These are phyloP conservation scores for Sporobolomyces roseus DNA, from an alignment of 768 basidiomycete species.

Conservation along the genomic window DNA sequence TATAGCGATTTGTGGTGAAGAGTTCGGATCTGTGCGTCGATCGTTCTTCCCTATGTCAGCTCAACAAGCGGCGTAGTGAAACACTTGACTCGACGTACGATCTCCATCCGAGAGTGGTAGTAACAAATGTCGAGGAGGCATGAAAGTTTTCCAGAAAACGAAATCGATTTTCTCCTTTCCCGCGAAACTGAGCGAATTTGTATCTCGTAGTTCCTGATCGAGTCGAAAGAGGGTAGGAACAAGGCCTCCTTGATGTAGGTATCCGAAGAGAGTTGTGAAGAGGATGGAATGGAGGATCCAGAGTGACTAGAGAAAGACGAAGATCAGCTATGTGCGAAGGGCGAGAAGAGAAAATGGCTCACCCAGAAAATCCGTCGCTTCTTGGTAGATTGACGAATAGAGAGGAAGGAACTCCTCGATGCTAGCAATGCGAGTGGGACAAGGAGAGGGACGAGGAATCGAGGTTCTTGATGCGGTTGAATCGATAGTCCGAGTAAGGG, in stretches of 20 bases:
- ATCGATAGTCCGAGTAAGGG: slow-evolving; percentile 30
- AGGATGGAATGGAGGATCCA: slow-evolving; percentile 28
- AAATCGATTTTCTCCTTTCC: neutral
- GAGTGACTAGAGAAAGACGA: neutral
- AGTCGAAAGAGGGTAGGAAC: slow-evolving; percentile 25
- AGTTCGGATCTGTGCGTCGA: no score
- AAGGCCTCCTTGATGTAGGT: slow-evolving; percentile 41
- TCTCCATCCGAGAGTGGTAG: neutral
- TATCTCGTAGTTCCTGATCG: slow-evolving; percentile 1
- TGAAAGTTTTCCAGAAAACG: slow-evolving; percentile 41
- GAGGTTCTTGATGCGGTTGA: slow-evolving; percentile 42
- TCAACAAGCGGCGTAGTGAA: no score
- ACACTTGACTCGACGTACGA: neutral
- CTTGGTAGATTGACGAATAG: neutral
- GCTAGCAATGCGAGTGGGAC: slow-evolving; percentile 25
- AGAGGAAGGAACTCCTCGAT: neutral
- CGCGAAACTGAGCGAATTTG: neutral
- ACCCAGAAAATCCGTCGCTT: slow-evolving; percentile 16
- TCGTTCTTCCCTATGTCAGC: no score
- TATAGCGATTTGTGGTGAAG: neutral
- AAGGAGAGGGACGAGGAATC: slow-evolving; percentile 43
- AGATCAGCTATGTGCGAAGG: neutral
- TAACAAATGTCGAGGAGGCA: slow-evolving; percentile 40
- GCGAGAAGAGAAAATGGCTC: neutral
- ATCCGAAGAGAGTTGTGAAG: slow-evolving; percentile 34